Percentiles rank a stretch among this genome's conserved stretches.
These are phyloP conservation scores for Talaromyces wortmannii DNA, from an alignment of 495 filamentous ascomycete species.

Conservation along the genomic window DNA sequence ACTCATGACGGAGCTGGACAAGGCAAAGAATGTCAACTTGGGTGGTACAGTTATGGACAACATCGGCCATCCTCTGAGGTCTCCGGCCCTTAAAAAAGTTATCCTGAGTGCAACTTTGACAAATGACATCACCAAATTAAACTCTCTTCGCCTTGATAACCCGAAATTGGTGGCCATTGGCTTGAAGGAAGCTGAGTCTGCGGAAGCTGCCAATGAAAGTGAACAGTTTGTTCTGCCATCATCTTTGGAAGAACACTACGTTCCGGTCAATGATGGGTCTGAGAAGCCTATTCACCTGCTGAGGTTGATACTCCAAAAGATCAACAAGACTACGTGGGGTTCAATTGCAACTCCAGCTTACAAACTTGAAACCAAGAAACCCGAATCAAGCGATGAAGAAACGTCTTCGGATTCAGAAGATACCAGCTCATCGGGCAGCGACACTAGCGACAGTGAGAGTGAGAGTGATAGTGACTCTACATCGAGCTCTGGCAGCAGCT, in stretches of 20 bases:
- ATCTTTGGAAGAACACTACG: constrained; percentile 61
- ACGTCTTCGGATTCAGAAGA: constrained; percentile 19
- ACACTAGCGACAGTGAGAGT: constrained; percentile 12
- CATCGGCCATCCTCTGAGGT: constrained; percentile 27
- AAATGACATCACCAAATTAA: constrained; percentile 72
- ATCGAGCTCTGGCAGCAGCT: constrained; percentile 9
- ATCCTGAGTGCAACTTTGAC: constrained; percentile 94
- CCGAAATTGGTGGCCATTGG: constrained; percentile 73
- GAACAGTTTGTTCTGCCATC: constrained; percentile 56
- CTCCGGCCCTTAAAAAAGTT: constrained; percentile 56
- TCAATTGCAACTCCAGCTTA: constrained; percentile 16
- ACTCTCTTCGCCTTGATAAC: constrained; percentile 60
- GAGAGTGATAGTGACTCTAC: background rate
- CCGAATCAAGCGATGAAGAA: constrained; percentile 10
- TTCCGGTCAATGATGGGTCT: constrained; percentile 66
- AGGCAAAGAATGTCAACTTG: constrained; percentile 38
- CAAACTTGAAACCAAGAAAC: constrained; percentile 41
- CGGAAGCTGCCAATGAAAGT: constrained; percentile 15
- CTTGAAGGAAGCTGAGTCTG: constrained; percentile 32
- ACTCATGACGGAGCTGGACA: constrained; percentile 58
- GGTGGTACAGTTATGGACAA: constrained; percentile 34
- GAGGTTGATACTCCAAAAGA: constrained; percentile 27
- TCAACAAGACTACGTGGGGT: constrained; percentile 12
- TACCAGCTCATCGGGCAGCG: constrained; percentile 18
- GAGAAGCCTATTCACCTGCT: constrained; percentile 82